phyloP scores from a whole-genome alignment of 257 asterid genomes.

The Salvia miltiorrhiza region DNA sequence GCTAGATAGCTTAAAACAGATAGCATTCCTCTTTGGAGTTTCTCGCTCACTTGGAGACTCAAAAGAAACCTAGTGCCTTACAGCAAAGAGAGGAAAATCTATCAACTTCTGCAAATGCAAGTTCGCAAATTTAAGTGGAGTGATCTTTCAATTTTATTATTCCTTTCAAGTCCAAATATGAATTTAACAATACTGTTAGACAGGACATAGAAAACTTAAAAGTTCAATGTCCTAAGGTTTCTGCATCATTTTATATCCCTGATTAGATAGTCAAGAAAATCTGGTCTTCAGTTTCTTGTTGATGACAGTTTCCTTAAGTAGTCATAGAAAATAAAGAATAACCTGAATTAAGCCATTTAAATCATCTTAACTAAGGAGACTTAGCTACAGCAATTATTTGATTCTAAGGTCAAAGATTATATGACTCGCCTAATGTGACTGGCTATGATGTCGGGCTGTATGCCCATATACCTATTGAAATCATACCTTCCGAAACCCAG shows the following conservation, averaged over 20 bases:
- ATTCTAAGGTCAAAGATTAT: background rate
- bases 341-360: background rate
- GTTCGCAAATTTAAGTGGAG: background rate
- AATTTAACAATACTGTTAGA: background rate
- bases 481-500: slow-evolving; percentile 59
- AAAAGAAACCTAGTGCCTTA: slow-evolving; percentile 1
- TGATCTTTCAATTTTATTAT: background rate
- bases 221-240: background rate
- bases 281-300: background rate
- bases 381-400: background rate
- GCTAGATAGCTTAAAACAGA: background rate
- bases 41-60: background rate
- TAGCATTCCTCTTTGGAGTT: background rate
- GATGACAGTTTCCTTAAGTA: background rate
- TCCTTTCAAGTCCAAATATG: background rate
- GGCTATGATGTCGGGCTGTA: background rate
- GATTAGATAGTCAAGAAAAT: background rate
- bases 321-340: background rate
- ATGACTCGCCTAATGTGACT: background rate
- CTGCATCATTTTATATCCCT: background rate
- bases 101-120: background rate
- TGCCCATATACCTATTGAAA: background rate
- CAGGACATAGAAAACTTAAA: background rate
- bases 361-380: background rate
- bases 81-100: background rate